Base-by-base conservation (phyloP, 1,284 basidiomycete genomes). In the Takashimella tepidaria region DNA sequence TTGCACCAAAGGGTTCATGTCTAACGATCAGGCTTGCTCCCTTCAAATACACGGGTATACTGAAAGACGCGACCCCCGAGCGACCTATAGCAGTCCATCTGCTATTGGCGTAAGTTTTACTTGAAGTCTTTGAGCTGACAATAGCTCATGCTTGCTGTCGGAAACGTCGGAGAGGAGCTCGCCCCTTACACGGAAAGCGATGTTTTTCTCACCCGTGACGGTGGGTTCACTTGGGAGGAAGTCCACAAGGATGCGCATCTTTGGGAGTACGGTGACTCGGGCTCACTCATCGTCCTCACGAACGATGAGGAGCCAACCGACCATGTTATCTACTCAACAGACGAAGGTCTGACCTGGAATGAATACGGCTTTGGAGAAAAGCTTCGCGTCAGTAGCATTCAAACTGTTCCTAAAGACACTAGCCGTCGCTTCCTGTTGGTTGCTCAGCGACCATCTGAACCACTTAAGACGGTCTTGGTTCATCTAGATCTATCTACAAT, bases 241-340 rank as follows among this genome's bases (percentile, higher is more conserved):
- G 88, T 99, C 2, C 91, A 92, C 78, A 98, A 98, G 73, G 93
- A 96, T 64, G 93, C 96, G 0, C 89, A 98, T 70, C 81, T 96
- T 50, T 99, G 92, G 92, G 92, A 96, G 69, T 98, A 92, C 67
- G 95, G 95, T 37, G 96, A 98, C 76, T 95, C 91, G 1, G 95
- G 96, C 6, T 92, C 92, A 0, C 82, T 98, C 56, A 80, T 98
- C 37, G 79, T 98, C 58, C 86, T 98, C 75, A 92, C 85, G 51
- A 96, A 98, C 72, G 96, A 98, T 73, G 92, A 98, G 72, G 87
- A 87, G 55, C 83, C 92, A 0, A 95, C 90, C 1, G 89, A 97
- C 69, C 85, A 88, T 60, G 83, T 98, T 40, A 74, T 92, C 58
- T 98, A 87, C 77, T 89, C 88, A 46, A 87, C 85, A 4, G 84